phyloP scores from a whole-genome alignment of 2,329 filamentous ascomycete species.

The Alternaria sp. region DNA sequence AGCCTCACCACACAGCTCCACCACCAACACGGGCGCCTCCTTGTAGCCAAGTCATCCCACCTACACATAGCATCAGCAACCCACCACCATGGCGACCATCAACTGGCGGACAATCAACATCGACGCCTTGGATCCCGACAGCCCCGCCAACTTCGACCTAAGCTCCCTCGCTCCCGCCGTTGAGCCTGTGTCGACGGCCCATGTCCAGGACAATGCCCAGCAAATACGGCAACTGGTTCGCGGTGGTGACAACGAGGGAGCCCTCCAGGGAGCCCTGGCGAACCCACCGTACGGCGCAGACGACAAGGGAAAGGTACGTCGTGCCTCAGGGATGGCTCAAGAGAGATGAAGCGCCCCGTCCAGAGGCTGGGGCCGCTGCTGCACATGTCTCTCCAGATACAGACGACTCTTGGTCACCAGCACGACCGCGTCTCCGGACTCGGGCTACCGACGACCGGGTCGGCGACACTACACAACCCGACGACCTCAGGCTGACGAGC shows the following conservation, averaged over 20 bases:
- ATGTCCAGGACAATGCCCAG: constrained; percentile 77
- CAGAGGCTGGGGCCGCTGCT: background rate
- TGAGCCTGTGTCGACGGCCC: constrained; percentile 76
- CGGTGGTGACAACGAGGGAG: constrained; percentile 86
- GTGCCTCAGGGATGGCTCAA: constrained; percentile 13
- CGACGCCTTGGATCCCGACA: constrained; percentile 89
- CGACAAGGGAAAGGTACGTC: constrained; percentile 61
- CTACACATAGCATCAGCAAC: constrained; percentile 4
- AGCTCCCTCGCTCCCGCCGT: constrained; percentile 80
- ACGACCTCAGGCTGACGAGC: constrained; percentile 37
- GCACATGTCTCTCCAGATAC: constrained; percentile 36
- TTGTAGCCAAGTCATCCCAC: background rate
- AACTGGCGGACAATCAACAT: constrained; percentile 92
- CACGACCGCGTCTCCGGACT: constrained; percentile 33
- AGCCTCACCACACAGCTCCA: constrained; percentile 31
- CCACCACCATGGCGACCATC: constrained; percentile 57
- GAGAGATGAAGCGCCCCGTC: constrained; percentile 15
- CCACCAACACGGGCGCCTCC: constrained; percentile 24
- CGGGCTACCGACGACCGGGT: constrained; percentile 38
- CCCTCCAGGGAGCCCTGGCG: constrained; percentile 83
- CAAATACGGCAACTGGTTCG: constrained; percentile 89
- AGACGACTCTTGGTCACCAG: constrained; percentile 24
- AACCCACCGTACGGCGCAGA: constrained; percentile 76
- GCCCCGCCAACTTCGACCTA: constrained; percentile 88
- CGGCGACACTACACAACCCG: constrained; percentile 30